Percentiles rank a stretch among this genome's conserved stretches.
These are phyloP conservation scores for Fusarium armeniacum DNA, from an alignment of 2,329 filamentous ascomycete species.

Conservation along the genomic window DNA sequence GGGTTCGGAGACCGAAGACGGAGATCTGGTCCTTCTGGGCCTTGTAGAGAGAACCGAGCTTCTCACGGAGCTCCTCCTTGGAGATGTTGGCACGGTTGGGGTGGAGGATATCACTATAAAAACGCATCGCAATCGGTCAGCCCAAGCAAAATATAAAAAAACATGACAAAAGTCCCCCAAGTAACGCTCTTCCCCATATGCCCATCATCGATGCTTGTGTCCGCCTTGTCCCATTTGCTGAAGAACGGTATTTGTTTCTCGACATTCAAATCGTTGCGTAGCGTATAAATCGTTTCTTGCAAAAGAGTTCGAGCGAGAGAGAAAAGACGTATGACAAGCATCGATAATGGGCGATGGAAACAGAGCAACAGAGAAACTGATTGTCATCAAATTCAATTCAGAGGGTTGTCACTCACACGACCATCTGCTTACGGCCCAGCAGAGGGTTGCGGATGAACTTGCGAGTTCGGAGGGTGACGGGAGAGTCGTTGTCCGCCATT, in stretches of 20 bases:
- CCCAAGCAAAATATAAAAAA: conserved; percentile 20
- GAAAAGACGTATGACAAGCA: conserved; percentile 16
- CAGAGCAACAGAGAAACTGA: conserved; percentile 19
- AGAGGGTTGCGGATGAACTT: conserved; percentile 99
- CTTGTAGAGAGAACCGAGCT: conserved; percentile 98
- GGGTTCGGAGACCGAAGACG: conserved; percentile 98
- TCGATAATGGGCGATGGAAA: conserved; percentile 27
- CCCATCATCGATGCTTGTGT: conserved; percentile 25
- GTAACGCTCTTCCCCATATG: neutral
- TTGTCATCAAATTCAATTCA: conserved; percentile 34
- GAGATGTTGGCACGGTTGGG: conserved; percentile 98
- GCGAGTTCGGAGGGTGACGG: conserved; percentile 94
- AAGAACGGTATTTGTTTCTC: conserved; percentile 3
- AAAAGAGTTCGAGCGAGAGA: conserved; percentile 19
- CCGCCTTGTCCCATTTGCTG: conserved; percentile 25
- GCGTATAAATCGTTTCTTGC: conserved; percentile 16
- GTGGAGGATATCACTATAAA: conserved; percentile 95
- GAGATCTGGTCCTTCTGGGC: conserved; percentile 96
- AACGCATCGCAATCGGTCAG: conserved; percentile 45
- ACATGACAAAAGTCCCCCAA: conserved; percentile 4
- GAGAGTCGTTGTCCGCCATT: conserved; percentile 87
- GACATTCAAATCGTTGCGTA: conserved; percentile 23
- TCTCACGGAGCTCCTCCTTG: conserved; percentile 97
- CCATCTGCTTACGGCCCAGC: conserved; percentile 99
- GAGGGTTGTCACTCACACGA: conserved; percentile 81